These are phyloP conservation scores for Globisporangium okanoganense DNA, from an alignment of 352 stramenopile genomes.

Conservation along the genomic window DNA sequence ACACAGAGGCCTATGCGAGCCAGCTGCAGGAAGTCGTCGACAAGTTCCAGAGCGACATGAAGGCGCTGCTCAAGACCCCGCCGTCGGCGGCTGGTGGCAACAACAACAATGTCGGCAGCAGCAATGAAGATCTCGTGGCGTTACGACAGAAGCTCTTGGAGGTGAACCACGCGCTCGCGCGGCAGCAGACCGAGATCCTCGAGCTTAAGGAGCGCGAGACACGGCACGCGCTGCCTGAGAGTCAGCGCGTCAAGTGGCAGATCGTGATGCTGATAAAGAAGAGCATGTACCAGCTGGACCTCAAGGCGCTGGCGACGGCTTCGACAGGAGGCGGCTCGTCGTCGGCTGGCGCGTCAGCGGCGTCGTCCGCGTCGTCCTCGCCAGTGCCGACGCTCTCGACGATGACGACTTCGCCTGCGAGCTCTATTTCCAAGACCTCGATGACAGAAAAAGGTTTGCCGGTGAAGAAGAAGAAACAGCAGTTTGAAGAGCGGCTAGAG, in stretches of 20 bases:
- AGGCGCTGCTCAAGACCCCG: constrained; percentile 29
- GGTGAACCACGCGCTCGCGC: constrained; percentile 55
- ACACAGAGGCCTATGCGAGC: constrained; percentile 30
- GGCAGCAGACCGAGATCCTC: constrained; percentile 62
- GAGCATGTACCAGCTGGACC: constrained; percentile 56
- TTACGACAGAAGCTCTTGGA: constrained; percentile 65
- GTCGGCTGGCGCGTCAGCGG: background rate
- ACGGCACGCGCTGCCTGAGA: constrained; percentile 56
- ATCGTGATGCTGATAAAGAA: constrained; percentile 58
- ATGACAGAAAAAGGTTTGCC: constrained; percentile 1
- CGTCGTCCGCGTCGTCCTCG: constrained; percentile 2
- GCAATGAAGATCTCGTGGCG: constrained; percentile 45
- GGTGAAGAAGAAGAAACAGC: constrained; percentile 17
- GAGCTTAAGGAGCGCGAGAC: constrained; percentile 60
- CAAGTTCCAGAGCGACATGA: constrained; percentile 55
- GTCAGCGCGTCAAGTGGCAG: constrained; percentile 59
- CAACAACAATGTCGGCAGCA: constrained; percentile 8
- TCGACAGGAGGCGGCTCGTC: background rate
- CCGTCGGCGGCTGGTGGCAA: constrained; percentile 11
- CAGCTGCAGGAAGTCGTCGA: constrained; percentile 53
- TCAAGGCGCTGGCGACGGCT: constrained; percentile 31
- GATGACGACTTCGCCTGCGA: background rate
- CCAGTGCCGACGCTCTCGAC: background rate
- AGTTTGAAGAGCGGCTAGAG: constrained; percentile 57
- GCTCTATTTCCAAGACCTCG: background rate